A percentile compares a stretch with the other conserved stretches of the same genome.
These are phyloP conservation scores for Cercophora newfieldiana DNA, from an alignment of 495 filamentous ascomycete species.

Conservation along the genomic window DNA sequence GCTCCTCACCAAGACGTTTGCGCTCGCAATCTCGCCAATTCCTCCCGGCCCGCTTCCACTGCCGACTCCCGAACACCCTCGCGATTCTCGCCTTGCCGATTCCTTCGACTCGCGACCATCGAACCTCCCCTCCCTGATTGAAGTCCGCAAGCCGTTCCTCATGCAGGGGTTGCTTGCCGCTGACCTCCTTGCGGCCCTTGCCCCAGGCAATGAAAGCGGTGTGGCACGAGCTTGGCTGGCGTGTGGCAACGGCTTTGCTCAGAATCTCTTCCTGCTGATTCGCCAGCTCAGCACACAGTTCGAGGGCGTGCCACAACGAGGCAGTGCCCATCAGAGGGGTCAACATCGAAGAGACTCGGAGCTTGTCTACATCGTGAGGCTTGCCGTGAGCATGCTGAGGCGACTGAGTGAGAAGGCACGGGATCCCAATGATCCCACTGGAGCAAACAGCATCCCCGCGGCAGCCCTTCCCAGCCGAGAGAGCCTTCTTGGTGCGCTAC, in stretches of 20 bases:
- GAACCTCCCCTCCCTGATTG: conserved; percentile 61
- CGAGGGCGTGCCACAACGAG: conserved; percentile 32
- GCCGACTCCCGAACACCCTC: background rate
- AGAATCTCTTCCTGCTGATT: conserved; percentile 71
- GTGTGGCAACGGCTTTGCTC: conserved; percentile 81
- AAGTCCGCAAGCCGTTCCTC: conserved; percentile 79
- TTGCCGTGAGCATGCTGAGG: conserved; percentile 68
- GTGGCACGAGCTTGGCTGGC: conserved; percentile 82
- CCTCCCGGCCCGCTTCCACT: conserved; percentile 43
- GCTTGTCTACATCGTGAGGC: conserved; percentile 62
- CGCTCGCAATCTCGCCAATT: conserved; percentile 78
- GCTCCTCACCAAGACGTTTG: conserved; percentile 85
- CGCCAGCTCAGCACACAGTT: conserved; percentile 65
- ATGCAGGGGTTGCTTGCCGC: conserved; percentile 91
- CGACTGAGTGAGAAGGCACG: conserved; percentile 71
- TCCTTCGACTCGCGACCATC: conserved; percentile 42
- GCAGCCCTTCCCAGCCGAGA: conserved; percentile 69
- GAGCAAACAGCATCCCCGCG: conserved; percentile 53
- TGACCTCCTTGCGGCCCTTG: conserved; percentile 78
- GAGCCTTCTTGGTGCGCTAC: conserved; percentile 65
- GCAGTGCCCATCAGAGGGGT: conserved; percentile 31
- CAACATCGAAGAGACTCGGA: conserved; percentile 46
- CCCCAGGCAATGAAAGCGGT: conserved; percentile 66
- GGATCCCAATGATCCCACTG: conserved; percentile 53
- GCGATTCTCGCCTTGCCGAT: conserved; percentile 42